These are phyloP conservation scores for Fusarium sacchari DNA, from an alignment of 2,329 filamentous ascomycete species.

Conservation along the genomic window DNA sequence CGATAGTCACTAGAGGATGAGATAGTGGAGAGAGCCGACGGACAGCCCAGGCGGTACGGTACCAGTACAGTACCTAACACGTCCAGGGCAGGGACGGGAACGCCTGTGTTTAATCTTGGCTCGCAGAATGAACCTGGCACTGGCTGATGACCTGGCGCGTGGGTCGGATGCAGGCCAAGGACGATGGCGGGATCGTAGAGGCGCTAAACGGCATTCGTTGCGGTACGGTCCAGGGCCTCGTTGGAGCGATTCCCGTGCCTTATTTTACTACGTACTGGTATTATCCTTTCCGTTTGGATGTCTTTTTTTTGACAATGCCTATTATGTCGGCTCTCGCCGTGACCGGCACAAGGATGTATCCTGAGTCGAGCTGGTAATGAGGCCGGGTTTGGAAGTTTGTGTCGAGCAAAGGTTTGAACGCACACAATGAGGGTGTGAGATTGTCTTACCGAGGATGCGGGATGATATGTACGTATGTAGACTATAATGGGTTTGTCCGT, in stretches of 20 bases:
- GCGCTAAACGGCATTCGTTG: slow-evolving; percentile 45
- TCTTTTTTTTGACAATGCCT: background rate
- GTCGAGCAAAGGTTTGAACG: background rate
- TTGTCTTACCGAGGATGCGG: slow-evolving; percentile 27
- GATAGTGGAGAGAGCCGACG: slow-evolving; percentile 33
- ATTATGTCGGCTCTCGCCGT: slow-evolving; percentile 26
- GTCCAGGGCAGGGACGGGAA: slow-evolving; percentile 37
- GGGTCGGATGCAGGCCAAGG: slow-evolving; percentile 36
- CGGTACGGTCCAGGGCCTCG: slow-evolving; percentile 32
- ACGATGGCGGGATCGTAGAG: slow-evolving; percentile 43
- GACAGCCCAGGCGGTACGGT: slow-evolving; percentile 33
- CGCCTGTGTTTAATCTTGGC: slow-evolving; percentile 37
- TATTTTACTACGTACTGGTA: too few relatives aligned
- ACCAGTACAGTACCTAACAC: background rate
- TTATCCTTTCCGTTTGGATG: slow-evolving; percentile 11
- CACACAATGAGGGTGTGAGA: slow-evolving; percentile 6
- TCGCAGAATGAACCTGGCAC: slow-evolving; percentile 21
- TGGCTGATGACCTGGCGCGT: slow-evolving; percentile 37
- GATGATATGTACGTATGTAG: background rate
- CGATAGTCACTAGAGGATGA: slow-evolving; percentile 27
- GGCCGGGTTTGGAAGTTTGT: slow-evolving; percentile 3
- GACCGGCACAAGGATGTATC: slow-evolving; percentile 18
- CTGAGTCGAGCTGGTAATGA: slow-evolving; percentile 13
- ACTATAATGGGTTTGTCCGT: slow-evolving; percentile 24
- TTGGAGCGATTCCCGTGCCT: slow-evolving; percentile 15